These are phyloP conservation scores for Lentinula guzmanii DNA, from an alignment of 768 basidiomycete genomes.

Conservation along the genomic window DNA sequence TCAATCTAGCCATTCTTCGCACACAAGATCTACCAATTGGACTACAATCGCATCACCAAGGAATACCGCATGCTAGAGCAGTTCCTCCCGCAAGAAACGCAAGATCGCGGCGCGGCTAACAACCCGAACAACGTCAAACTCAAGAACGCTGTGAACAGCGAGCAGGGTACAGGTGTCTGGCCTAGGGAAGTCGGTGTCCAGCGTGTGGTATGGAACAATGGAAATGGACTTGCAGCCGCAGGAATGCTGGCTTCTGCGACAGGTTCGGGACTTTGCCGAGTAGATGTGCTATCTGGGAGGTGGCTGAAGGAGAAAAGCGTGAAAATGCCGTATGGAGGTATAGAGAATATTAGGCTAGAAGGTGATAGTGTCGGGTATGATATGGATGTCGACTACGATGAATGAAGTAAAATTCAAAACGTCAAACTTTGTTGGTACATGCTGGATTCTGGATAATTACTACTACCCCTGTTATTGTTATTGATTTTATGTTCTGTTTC, in stretches of 20 bases:
- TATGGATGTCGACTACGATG: constrained; percentile 28
- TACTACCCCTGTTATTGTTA: no score
- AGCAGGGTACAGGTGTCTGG: constrained; percentile 65
- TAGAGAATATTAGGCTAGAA: constrained; percentile 60
- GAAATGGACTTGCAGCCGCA: constrained; percentile 19
- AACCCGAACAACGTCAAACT: constrained; percentile 25
- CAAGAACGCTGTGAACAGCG: constrained; percentile 22
- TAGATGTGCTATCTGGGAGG: constrained; percentile 76
- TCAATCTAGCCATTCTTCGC: constrained; percentile 63
- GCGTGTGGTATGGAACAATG: constrained; percentile 72
- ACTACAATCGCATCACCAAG: constrained; percentile 71
- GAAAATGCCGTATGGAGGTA: constrained; percentile 52
- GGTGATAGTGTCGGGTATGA: constrained; percentile 34
- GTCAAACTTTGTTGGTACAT: constrained; percentile 12
- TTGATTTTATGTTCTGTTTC: no score
- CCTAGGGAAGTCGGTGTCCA: constrained; percentile 72
- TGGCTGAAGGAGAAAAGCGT: constrained; percentile 52
- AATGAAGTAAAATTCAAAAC: constrained; percentile 19
- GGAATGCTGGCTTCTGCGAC: constrained; percentile 50
- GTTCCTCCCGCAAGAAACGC: constrained; percentile 67
- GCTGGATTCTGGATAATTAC: no score
- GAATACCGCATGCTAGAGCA: constrained; percentile 88
- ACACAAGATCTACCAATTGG: constrained; percentile 80
- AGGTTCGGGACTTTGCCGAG: constrained; percentile 78
- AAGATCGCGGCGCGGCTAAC: constrained; percentile 35